Conservation (phyloP, 2,329 filamentous ascomycete species). For the Penicillium sp. region DNA sequence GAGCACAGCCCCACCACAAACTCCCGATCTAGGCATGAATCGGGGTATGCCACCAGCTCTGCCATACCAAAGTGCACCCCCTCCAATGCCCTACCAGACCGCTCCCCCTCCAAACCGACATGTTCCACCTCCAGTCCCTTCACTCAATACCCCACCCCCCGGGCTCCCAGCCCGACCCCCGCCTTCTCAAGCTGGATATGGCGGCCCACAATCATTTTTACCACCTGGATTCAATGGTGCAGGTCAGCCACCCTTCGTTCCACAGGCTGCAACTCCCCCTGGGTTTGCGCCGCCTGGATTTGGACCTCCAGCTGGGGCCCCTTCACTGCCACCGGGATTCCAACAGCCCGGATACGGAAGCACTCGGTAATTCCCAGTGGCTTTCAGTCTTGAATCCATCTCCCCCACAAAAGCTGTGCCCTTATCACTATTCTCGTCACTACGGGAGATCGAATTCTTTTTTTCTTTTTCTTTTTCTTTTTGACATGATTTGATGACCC, state of each 20-base stretch:
- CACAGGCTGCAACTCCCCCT: slow-evolving; percentile 44
- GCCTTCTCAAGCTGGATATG: slow-evolving; percentile 66
- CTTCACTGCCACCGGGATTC: slow-evolving; percentile 45
- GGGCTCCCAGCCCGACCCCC: slow-evolving; percentile 69
- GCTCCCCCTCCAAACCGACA: slow-evolving; percentile 52
- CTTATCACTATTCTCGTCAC: background rate
- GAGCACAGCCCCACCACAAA: slow-evolving; percentile 28
- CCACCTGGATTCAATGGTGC: slow-evolving; percentile 41
- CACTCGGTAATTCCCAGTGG: slow-evolving; percentile 33
- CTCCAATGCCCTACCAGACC: slow-evolving; percentile 44
- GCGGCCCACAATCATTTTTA: slow-evolving; percentile 54
- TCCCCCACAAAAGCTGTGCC: background rate
- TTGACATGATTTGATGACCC: slow-evolving; percentile 16
- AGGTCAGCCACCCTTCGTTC: slow-evolving; percentile 32
- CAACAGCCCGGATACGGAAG: slow-evolving; percentile 42
- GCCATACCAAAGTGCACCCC: slow-evolving; percentile 45
- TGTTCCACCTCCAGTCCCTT: slow-evolving; percentile 55
- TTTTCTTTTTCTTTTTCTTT: background rate
- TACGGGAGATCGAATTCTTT: background rate
- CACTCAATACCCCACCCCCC: slow-evolving; percentile 49
- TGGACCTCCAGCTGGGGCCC: slow-evolving; percentile 35
- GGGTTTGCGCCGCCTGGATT: slow-evolving; percentile 55
- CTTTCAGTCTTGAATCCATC: background rate
- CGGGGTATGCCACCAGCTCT: slow-evolving; percentile 42
- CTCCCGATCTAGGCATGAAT: slow-evolving; percentile 37